Evolutionary conservation across 148 eudicot genomes (phyloP).

Genomic region (Rhododendron ferrugineum): DNA sequence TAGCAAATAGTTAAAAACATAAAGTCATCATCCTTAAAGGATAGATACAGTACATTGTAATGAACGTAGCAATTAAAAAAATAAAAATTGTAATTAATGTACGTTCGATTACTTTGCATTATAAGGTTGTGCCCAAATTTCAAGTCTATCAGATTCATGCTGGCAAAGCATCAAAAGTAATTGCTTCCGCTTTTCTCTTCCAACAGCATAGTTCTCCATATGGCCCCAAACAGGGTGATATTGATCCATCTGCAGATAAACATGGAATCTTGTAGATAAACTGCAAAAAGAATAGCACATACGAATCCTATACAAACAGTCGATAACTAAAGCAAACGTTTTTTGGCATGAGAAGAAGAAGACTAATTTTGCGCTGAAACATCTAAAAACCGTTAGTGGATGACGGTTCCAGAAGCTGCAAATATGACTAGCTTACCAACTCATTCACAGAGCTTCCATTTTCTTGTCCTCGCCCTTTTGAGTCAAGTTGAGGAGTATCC

Average conservation of each 20-base stretch:
- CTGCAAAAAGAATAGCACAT: neutral
- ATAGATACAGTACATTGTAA: neutral
- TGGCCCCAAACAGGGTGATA: slow-evolving; percentile 93
- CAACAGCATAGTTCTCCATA: slow-evolving; percentile 62
- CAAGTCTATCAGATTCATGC: slow-evolving; percentile 96
- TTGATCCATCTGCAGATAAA: slow-evolving; percentile 54
- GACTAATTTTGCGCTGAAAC: neutral
- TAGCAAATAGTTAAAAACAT: neutral
- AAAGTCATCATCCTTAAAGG: neutral
- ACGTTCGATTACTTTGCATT: slow-evolving; percentile 54
- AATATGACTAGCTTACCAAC: slow-evolving; percentile 46
- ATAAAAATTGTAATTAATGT: neutral
- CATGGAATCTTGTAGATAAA: slow-evolving; percentile 6
- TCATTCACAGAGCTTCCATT: slow-evolving; percentile 59
- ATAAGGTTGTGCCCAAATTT: slow-evolving; percentile 94
- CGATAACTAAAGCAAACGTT: neutral
- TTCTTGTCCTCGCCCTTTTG: slow-evolving; percentile 59
- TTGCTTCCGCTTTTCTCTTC: slow-evolving; percentile 88
- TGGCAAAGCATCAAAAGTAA: slow-evolving; percentile 91
- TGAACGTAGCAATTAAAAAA: neutral
- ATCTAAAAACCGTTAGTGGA: slow-evolving; percentile 3
- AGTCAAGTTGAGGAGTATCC: slow-evolving; percentile 52
- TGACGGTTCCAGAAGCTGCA: neutral
- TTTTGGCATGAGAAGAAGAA: neutral
- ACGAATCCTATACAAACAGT: neutral